Percentiles rank a stretch among this genome's conserved stretches.
These are phyloP conservation scores for Penicillium decumbens DNA, from an alignment of 2,329 filamentous ascomycete species.

Conservation along the genomic window DNA sequence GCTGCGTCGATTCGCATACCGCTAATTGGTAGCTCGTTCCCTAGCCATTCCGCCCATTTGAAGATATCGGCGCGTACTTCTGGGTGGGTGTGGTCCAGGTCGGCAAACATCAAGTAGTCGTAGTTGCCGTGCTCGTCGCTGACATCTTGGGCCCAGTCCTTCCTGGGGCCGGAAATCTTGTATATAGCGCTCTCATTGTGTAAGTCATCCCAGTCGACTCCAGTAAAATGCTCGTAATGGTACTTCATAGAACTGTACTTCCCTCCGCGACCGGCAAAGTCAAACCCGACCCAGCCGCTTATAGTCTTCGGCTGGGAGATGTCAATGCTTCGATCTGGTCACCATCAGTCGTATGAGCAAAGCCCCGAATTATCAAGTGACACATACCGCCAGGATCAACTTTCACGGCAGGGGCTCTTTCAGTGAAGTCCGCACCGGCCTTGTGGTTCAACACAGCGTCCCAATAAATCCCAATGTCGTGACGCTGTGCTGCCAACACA, in stretches of 20 bases:
- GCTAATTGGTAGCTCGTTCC: conserved; percentile 57
- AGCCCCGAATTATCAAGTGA: conserved; percentile 35
- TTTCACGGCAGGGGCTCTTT: conserved; percentile 59
- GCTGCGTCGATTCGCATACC: conserved; percentile 69
- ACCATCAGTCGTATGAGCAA: conserved; percentile 47
- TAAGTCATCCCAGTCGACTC: conserved; percentile 61
- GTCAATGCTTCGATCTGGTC: conserved; percentile 47
- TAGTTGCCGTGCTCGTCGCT: conserved; percentile 64
- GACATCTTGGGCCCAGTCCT: conserved; percentile 60
- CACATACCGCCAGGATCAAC: conserved; percentile 52
- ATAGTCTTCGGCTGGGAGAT: conserved; percentile 45
- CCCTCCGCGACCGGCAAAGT: conserved; percentile 58
- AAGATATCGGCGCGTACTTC: conserved; percentile 63
- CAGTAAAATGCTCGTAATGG: conserved; percentile 63
- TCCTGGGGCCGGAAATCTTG: conserved; percentile 53
- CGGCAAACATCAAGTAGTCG: conserved; percentile 68
- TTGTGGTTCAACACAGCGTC: conserved; percentile 71
- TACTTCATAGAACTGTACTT: conserved; percentile 61
- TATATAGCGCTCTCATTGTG: conserved; percentile 59
- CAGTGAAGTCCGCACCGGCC: conserved; percentile 61
- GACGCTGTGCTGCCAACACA: conserved; percentile 47
- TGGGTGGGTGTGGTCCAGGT: conserved; percentile 61
- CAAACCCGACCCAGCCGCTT: conserved; percentile 65
- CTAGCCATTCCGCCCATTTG: conserved; percentile 58
- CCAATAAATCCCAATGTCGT: conserved; percentile 59